Evolutionary conservation across 805 yeast species (phyloP).

Genomic region (Clavispora asparagi): DNA sequence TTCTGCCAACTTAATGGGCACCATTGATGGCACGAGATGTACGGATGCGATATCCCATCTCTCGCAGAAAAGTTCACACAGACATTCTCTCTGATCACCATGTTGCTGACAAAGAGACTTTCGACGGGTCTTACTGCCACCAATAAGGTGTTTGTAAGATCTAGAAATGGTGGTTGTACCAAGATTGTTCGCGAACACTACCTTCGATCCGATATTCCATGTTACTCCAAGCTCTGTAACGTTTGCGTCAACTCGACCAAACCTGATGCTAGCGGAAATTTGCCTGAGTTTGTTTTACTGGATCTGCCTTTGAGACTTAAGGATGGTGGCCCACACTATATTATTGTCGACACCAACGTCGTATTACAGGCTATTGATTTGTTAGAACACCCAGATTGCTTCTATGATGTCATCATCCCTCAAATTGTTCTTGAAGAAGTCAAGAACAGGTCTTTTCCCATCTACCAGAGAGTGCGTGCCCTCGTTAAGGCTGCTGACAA

Average conservation of each 20-base stretch:
- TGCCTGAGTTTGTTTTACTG: constrained; percentile 64
- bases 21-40: background rate
- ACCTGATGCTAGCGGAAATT: constrained; percentile 62
- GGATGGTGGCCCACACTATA: constrained; percentile 65
- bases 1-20: too few relatives aligned
- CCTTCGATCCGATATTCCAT: constrained; percentile 86
- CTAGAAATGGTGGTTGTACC: constrained; percentile 84
- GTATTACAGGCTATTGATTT: constrained; percentile 85
- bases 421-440: constrained; percentile 95
- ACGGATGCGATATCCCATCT: background rate
- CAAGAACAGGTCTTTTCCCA: constrained; percentile 78
- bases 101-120: constrained; percentile 29
- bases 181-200: constrained; percentile 94
- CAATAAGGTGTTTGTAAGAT: constrained; percentile 86
- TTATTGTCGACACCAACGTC: constrained; percentile 83
- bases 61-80: background rate
- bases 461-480: constrained; percentile 77
- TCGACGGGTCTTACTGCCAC: constrained; percentile 54
- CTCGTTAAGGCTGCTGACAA: constrained; percentile 72
- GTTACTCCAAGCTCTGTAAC: constrained; percentile 69
- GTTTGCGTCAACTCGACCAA: constrained; percentile 52
- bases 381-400: constrained; percentile 68
- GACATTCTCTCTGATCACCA: background rate
- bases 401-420: constrained; percentile 89
- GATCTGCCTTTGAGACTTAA: constrained; percentile 49